Base-by-base conservation (phyloP, 306 rosid species). In the Cucumis melo region DNA sequence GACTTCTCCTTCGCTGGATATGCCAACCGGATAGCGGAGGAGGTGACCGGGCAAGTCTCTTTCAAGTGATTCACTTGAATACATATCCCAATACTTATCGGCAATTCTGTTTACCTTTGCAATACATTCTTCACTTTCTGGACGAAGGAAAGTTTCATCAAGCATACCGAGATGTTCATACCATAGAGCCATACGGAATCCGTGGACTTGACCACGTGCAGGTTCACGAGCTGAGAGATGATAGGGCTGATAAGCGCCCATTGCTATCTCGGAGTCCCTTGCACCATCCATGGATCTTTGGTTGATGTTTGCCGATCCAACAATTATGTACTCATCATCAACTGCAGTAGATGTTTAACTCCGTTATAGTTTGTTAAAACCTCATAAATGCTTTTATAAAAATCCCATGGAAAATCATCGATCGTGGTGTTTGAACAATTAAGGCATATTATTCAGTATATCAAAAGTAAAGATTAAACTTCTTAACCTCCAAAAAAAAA, bases 281-380 rank as follows among this genome's bases (percentile, higher is more conserved):
- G 91, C 78, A 63, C 94, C 91, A 48, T 89, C 94, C 94, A 89
- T 89, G 68, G 94, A 89, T 81, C 94, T 83, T 77, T 89, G 91
- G 86, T 89, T 89, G 85, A 89, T 89, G 83, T 89, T 89, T 80
- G 94, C 94, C 66, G 94, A 89, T 75, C 94, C 94, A 65, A 89
- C 38, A 62, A 89, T 89, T 78, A 87, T 86, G 86, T 89, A 89
- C 81, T 89, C 94, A 0, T 89, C 94, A 68, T 89, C 94, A 76
- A 89, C 94, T 89, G 83, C 84, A 84, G 48, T 42, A 77, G 32
- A 73, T 29, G 5, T 64, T 73, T 14, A 75, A 39, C 73, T 44
- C 60, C 2, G 23, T 71, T 55, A 72, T 32, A 3, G 5, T 32
- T 32, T 32, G 34, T 32, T 32, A 32, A 32, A 32, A 32, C 36